Percentiles rank a stretch among this genome's conserved stretches.
Conservation (phyloP, 495 filamentous ascomycete genomes). For the Penicillium flavigenum region DNA sequence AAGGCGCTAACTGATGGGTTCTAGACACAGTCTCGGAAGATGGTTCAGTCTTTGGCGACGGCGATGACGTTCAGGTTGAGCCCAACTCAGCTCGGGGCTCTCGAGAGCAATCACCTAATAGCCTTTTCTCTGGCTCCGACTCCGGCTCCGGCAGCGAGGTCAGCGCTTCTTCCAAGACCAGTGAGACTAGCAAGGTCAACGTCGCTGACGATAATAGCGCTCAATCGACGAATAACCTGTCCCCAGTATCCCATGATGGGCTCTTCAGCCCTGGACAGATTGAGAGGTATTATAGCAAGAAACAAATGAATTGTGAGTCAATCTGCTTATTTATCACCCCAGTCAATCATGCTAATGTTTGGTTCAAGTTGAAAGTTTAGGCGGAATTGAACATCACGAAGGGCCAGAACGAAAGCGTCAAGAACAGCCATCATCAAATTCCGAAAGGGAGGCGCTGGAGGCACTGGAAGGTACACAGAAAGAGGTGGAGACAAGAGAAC, state of each 20-base stretch:
- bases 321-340: background rate
- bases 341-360: background rate
- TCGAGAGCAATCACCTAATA: conserved; percentile 3
- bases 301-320: background rate
- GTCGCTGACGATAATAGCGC: background rate
- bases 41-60: background rate
- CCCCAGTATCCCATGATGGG: background rate
- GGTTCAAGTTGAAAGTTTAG: background rate
- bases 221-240: background rate
- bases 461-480: background rate
- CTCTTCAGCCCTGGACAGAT: conserved; percentile 1
- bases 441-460: background rate
- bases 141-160: conserved; percentile 2
- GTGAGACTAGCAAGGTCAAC: background rate
- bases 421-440: background rate
- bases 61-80: background rate
- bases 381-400: background rate
- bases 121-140: background rate
- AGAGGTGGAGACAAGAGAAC: background rate
- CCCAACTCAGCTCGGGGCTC: background rate
- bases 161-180: background rate
- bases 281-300: background rate
- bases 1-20: background rate
- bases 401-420: background rate
- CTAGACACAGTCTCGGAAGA: background rate